Evolutionary conservation across 2,329 filamentous ascomycete genomes (phyloP).

Genomic region (Talaromyces verruculosus): DNA sequence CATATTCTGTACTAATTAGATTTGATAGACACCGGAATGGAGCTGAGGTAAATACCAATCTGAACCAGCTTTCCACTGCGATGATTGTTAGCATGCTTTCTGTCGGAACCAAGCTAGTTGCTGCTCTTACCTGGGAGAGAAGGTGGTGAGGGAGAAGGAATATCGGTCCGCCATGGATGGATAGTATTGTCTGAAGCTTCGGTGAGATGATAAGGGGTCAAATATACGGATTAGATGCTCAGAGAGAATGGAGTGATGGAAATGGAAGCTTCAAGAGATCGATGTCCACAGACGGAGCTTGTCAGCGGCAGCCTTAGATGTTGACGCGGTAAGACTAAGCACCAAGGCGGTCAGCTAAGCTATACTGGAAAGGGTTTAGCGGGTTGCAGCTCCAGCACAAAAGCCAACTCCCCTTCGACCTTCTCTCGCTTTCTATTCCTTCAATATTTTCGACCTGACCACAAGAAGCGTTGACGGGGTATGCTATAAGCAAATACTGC

Average conservation of each 20-base stretch:
- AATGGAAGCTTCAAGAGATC: slow-evolving; percentile 31
- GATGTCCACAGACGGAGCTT: slow-evolving; percentile 18
- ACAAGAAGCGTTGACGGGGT: not conserved
- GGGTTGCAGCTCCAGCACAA: slow-evolving; percentile 9
- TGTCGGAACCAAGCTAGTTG: slow-evolving; percentile 24
- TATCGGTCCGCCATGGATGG: slow-evolving; percentile 91
- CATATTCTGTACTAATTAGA: slow-evolving; percentile 72
- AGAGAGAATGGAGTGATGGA: slow-evolving; percentile 17
- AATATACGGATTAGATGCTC: not conserved
- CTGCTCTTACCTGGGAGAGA: slow-evolving; percentile 87
- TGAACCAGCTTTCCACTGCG: slow-evolving; percentile 95
- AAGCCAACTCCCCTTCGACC: slow-evolving; percentile 12
- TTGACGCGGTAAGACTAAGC: slow-evolving; percentile 31
- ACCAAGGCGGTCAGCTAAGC: slow-evolving; percentile 23
- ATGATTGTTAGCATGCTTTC: slow-evolving; percentile 46
- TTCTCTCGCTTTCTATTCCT: slow-evolving; percentile 26
- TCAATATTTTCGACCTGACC: not conserved
- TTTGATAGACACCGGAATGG: slow-evolving; percentile 1
- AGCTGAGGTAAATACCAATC: slow-evolving; percentile 64
- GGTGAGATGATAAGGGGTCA: slow-evolving; percentile 11
- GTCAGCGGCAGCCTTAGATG: slow-evolving; percentile 32
- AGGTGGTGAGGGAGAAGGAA: slow-evolving; percentile 98
- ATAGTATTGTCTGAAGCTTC: slow-evolving; percentile 22
- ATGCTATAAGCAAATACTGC: not conserved
- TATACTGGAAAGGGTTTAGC: slow-evolving; percentile 15